Base-by-base conservation (phyloP, 768 basidiomycete species). In the Podaxis carcinomalis region DNA sequence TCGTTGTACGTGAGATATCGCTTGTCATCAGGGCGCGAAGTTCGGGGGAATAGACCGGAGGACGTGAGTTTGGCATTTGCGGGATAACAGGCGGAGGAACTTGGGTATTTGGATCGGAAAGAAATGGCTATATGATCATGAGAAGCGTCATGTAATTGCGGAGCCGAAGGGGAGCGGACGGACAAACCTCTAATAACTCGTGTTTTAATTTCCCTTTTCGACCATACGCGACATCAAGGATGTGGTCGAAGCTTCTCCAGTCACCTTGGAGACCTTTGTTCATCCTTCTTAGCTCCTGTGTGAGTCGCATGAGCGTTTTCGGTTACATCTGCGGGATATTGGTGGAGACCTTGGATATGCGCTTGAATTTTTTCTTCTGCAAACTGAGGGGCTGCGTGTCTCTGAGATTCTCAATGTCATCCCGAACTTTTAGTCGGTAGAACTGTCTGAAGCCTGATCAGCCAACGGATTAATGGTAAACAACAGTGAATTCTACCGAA, bases 211-310 rank as follows among this genome's bases (percentile, higher is more conserved):
- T 87, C 23, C 91, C 91, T 65, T 83, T 84, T 61, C 91, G 79
- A 32, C 90, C 91, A 71, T 92, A 93, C 27, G 91, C 91, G 28
- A 86, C 66, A 64, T 87, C 82, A 16, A 93, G 74, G 28, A 92
- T 67, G 64, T 80, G 78, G 28, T 75, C 74, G 65, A 90, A 87
- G 35, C 84, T 82, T 58, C 75, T 69, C 51, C 66, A 64, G 39
- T 79, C 68, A 3, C 86, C 83, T 3, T 66, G 63, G 66, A 85
- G 88, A 9, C 89, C 89, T 49, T 71, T 75, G 66, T 77, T 72
- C 16, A 93, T 69, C 59, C 72, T 80, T 51, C 73, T 75, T 63
- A 86, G 68, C 53, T 80, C 83, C 90, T 92, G 64, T 5, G 39
- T 5, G 39, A 47, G 44, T 51, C 54, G 23, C 13, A 37, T 53